These are phyloP conservation scores for Spatholobus suberectus DNA, from an alignment of 306 rosid species.

Conservation along the genomic window DNA sequence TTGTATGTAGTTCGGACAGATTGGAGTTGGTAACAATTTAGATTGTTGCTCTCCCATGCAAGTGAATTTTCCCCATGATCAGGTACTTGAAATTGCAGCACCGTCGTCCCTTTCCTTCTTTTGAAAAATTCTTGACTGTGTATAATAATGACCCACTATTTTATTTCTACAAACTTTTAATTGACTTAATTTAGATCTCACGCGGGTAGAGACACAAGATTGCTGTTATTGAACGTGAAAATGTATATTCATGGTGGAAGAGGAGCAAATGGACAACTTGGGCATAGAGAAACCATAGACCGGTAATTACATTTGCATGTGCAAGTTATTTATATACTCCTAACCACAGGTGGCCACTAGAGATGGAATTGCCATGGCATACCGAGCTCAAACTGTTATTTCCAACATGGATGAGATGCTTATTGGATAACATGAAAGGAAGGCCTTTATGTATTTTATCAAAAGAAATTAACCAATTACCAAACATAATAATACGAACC, in stretches of 20 bases:
- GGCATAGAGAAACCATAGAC: slow-evolving; percentile 80
- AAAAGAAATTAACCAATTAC: neutral
- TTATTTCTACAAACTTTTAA: neutral
- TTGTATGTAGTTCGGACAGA: slow-evolving; percentile 87
- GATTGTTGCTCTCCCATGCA: slow-evolving; percentile 77
- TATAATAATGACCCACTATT: neutral
- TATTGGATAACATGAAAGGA: neutral
- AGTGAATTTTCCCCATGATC: slow-evolving; percentile 71
- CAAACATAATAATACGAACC: neutral
- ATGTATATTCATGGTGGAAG: slow-evolving; percentile 98
- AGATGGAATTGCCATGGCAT: slow-evolving; percentile 95
- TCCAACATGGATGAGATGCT: slow-evolving; percentile 79
- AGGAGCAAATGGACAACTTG: slow-evolving; percentile 98
- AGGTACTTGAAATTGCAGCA: slow-evolving; percentile 54
- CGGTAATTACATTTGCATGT: slow-evolving; percentile 58
- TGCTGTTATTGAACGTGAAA: slow-evolving; percentile 72
- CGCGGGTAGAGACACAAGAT: slow-evolving; percentile 96
- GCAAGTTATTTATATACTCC: slow-evolving; percentile 18
- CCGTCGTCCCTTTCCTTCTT: slow-evolving; percentile 20
- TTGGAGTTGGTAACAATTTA: slow-evolving; percentile 79
- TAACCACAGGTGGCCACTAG: slow-evolving; percentile 82
- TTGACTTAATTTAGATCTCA: too few relatives aligned
- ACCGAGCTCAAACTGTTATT: slow-evolving; percentile 92
- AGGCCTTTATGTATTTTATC: neutral
- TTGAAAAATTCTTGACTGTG: neutral